Conservation (phyloP, 2,329 filamentous ascomycete genomes). For the Sphaceloma murrayae region DNA sequence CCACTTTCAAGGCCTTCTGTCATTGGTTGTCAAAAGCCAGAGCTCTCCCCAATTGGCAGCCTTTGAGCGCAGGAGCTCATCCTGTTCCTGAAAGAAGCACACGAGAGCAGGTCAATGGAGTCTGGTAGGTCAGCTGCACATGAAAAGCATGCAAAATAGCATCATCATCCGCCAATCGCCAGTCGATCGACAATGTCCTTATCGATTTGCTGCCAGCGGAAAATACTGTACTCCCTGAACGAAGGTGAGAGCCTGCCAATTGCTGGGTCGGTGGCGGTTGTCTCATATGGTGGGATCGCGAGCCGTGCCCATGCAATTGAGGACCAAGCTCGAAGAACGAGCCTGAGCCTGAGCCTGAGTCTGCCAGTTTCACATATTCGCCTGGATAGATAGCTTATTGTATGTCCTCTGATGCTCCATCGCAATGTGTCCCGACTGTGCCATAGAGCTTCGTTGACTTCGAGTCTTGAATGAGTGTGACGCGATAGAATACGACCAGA, state of each 20-base stretch:
- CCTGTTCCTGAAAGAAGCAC: constrained; percentile 1
- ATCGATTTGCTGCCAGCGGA: neutral
- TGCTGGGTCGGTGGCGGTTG: constrained; percentile 9
- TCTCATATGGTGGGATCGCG: constrained; percentile 10
- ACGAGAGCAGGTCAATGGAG: neutral
- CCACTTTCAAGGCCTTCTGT: neutral
- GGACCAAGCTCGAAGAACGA: neutral
- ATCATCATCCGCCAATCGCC: neutral
- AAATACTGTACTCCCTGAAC: neutral
- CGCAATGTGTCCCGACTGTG: too few species aligned
- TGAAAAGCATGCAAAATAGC: neutral
- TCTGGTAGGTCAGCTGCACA: neutral
- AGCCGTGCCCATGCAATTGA: constrained; percentile 5
- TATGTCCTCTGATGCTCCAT: too few species aligned
- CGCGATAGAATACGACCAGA: neutral
- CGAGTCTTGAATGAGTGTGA: neutral
- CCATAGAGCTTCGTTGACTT: too few species aligned
- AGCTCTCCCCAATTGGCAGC: constrained; percentile 2
- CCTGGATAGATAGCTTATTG: too few species aligned
- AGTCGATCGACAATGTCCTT: constrained; percentile 2
- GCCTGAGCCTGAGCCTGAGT: too few species aligned
- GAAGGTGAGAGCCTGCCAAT: neutral
- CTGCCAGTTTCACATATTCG: too few species aligned
- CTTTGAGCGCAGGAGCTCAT: neutral
- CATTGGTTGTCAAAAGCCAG: neutral